Percentiles rank a stretch among this genome's conserved stretches.
Conservation (phyloP, 225 moss, liverwort and hornwort species). For the Lunularia cruciata region DNA sequence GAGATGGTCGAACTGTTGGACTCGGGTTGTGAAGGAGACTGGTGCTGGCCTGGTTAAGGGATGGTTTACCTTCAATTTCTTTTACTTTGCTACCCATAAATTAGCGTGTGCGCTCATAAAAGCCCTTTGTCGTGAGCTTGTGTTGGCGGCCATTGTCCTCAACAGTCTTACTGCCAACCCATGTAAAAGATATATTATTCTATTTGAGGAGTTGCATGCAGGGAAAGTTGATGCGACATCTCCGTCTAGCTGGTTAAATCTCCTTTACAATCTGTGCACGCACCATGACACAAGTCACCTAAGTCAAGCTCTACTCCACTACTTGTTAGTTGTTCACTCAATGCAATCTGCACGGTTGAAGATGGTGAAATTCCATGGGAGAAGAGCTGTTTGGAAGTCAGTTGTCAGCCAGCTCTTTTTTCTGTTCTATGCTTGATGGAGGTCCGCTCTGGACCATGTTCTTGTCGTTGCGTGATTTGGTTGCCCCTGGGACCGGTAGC, state of each 20-base stretch:
- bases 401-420: too few species aligned
- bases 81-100: constrained; percentile 13
- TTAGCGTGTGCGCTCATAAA: background rate
- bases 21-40: constrained; percentile 59
- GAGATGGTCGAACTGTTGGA: constrained; percentile 96
- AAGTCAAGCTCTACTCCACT: background rate
- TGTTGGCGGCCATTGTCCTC: constrained; percentile 7
- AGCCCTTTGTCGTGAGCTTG: constrained; percentile 8
- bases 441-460: too few species aligned
- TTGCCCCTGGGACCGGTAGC: too few species aligned
- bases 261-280: background rate
- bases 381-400: too few species aligned
- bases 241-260: background rate
- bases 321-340: background rate
- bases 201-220: constrained; percentile 1
- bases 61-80: background rate
- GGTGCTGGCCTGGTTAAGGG: background rate
- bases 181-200: background rate
- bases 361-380: too few species aligned
- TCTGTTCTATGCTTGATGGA: too few species aligned
- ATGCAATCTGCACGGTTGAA: background rate
- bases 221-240: background rate
- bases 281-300: background rate
- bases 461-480: too few species aligned
- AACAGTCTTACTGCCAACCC: background rate